These are phyloP conservation scores for Botrytis cinerea DNA, from an alignment of 2,329 filamentous ascomycete species.

Conservation along the genomic window DNA sequence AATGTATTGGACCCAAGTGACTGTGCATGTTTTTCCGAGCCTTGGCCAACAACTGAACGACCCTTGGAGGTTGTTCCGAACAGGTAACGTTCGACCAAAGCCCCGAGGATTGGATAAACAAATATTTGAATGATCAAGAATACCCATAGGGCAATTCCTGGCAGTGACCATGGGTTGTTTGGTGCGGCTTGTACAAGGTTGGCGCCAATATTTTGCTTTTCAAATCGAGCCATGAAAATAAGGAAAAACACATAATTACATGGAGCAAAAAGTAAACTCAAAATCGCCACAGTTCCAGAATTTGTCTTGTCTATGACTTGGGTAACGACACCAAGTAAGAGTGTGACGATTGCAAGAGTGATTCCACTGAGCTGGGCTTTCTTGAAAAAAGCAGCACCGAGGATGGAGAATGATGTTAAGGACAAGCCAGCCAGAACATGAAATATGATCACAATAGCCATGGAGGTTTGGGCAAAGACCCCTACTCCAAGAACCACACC, in stretches of 20 bases:
- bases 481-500: conserved; percentile 63
- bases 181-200: conserved; percentile 66
- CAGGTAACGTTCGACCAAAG: conserved; percentile 69
- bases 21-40: background rate
- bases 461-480: conserved; percentile 65
- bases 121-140: conserved; percentile 78
- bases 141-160: conserved; percentile 76
- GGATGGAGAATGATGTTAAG: conserved; percentile 76
- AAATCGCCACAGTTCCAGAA: conserved; percentile 63
- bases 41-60: conserved; percentile 52
- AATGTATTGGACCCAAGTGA: conserved; percentile 28
- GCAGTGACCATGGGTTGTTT: conserved; percentile 64
- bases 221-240: conserved; percentile 74
- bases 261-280: conserved; percentile 79
- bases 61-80: conserved; percentile 73
- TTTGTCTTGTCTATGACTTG: conserved; percentile 67
- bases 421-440: conserved; percentile 76
- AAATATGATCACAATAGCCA: conserved; percentile 69
- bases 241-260: conserved; percentile 87
- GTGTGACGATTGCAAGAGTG: conserved; percentile 68
- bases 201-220: conserved; percentile 60
- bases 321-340: conserved; percentile 78
- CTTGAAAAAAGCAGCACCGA: conserved; percentile 81
- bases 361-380: conserved; percentile 88
- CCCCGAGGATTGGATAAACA: conserved; percentile 73